phyloP scores from a whole-genome alignment of 805 yeast genomes.

The Ogataea populi-albae region DNA sequence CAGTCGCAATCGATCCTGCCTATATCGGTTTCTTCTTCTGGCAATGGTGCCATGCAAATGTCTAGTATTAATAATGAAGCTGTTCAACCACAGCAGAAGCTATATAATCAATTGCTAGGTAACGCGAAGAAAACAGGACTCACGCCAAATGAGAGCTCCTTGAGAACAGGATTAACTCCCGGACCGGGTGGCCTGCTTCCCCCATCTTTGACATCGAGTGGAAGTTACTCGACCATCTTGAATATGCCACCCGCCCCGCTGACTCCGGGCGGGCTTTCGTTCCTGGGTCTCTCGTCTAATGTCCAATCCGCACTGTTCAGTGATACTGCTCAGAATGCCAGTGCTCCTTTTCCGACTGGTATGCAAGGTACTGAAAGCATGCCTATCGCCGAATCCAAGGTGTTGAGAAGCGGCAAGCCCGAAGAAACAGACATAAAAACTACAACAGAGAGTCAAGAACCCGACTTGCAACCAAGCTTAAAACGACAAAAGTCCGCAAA shows the following conservation, averaged over 20 bases:
- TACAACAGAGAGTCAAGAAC: background rate
- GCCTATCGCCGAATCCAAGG: conserved; percentile 4
- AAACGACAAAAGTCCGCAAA: conserved; percentile 3
- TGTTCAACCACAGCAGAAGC: conserved; percentile 19
- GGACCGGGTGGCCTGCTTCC: conserved; percentile 43
- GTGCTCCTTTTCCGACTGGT: background rate
- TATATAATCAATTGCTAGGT: conserved; percentile 23
- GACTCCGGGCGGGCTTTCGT: conserved; percentile 24
- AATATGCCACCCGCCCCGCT: conserved; percentile 24
- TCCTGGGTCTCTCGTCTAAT: too few relatives aligned
- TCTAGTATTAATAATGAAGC: too few relatives aligned
- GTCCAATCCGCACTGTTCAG: conserved; percentile 1
- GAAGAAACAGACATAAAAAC: conserved; percentile 1
- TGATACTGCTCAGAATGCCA: conserved; percentile 2
- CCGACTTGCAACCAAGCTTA: conserved; percentile 3
- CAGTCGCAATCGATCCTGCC: conserved; percentile 11
- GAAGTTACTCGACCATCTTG: conserved; percentile 22
- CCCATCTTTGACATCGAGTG: conserved; percentile 15
- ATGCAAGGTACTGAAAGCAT: background rate
- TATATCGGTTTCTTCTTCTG: too few relatives aligned
- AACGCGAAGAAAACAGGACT: conserved; percentile 51
- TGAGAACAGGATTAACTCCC: conserved; percentile 73
- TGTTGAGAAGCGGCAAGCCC: conserved; percentile 3
- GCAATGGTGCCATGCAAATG: too few relatives aligned
- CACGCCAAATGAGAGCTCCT: conserved; percentile 71